Evolutionary conservation across 2,329 filamentous ascomycete species (phyloP), one percentile per base, ranked within the genome.

Genomic region (Fusarium graminum): DNA sequence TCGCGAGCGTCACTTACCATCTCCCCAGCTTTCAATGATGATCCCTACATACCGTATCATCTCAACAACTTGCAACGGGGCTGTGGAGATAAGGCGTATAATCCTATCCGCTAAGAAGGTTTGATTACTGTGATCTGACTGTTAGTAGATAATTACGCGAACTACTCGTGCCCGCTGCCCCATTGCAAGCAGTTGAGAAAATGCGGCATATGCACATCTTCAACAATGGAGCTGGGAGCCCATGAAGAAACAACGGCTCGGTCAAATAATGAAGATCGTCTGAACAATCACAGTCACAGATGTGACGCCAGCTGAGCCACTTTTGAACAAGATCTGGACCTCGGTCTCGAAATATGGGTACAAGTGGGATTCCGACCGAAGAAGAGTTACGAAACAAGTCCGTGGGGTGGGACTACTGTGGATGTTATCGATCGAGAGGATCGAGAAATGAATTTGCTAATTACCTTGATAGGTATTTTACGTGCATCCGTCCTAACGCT

Each of bases 161-260:
- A n/a, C n/a, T n/a, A n/a, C n/a, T n/a, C n/a, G n/a, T n/a, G n/a
- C n/a, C n/a, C n/a, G n/a, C n/a, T n/a, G n/a, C n/a, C n/a, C n/a
- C n/a, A n/a, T n/a, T n/a, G n/a, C n/a, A n/a, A n/a, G n/a, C n/a
- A n/a, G n/a, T n/a, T n/a, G n/a, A n/a, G n/a, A n/a, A n/a, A n/a
- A n/a, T n/a, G n/a, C n/a, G n/a, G n/a, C n/a, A n/a, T n/a, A 34
- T 22, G 36, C 50, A 65, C 38, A 34, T 45, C 13, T 29, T 54
- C 22, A 28, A 22, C 12, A 28, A 42, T 30, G 39, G 17, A 26
- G 16, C 7, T 16, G 16, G 34, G 34, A 6, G 9, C 30, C 25
- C 22, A 25, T 34, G 17, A 43, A 42, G 42, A 30, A 52, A 32
- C 16, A 36, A 22, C 22, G 54, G 28, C 19, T 22, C 44, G 17